Conservation (phyloP, 2,329 filamentous ascomycete genomes). For the Dactylellina leptospora region DNA sequence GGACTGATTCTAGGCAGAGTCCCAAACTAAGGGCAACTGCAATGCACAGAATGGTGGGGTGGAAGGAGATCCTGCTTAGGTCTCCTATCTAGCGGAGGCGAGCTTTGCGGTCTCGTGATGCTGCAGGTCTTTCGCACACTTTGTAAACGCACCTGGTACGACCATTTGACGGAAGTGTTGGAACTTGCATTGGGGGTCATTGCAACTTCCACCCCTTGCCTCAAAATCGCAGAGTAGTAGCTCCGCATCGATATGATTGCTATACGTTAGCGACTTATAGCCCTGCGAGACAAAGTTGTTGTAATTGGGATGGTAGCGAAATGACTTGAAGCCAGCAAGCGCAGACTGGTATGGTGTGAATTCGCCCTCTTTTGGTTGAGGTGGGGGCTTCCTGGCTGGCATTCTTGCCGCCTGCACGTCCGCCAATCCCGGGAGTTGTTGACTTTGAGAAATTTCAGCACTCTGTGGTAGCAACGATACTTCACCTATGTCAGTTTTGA, state of each 20-base stretch:
- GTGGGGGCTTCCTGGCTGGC: constrained; percentile 55
- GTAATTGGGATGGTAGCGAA: constrained; percentile 86
- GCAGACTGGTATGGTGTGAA: constrained; percentile 81
- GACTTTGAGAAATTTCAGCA: constrained; percentile 57
- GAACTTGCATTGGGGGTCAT: constrained; percentile 74
- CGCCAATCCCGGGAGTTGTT: constrained; percentile 44
- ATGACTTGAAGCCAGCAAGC: constrained; percentile 82
- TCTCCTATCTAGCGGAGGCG: constrained; percentile 8
- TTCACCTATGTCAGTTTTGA: constrained; percentile 38
- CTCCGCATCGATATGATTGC: constrained; percentile 82
- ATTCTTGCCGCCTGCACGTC: neutral
- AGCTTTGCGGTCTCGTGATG: constrained; percentile 8
- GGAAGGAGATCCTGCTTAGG: neutral
- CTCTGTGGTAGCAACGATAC: constrained; percentile 26
- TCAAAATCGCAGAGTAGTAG: constrained; percentile 80
- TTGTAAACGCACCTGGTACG: constrained; percentile 74
- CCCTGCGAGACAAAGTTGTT: constrained; percentile 75
- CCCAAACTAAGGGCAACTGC: constrained; percentile 43
- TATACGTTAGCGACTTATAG: constrained; percentile 90
- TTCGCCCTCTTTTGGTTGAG: constrained; percentile 53
- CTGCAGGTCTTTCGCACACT: constrained; percentile 31
- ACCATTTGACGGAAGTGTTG: constrained; percentile 82
- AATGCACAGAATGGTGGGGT: constrained; percentile 15
- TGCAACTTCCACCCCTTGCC: constrained; percentile 75
- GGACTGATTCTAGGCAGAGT: constrained; percentile 31